A percentile compares a stretch with the other conserved stretches of the same genome.
These are phyloP conservation scores for Leucocoprinus leucothites DNA, from an alignment of 768 basidiomycete species.

Conservation along the genomic window DNA sequence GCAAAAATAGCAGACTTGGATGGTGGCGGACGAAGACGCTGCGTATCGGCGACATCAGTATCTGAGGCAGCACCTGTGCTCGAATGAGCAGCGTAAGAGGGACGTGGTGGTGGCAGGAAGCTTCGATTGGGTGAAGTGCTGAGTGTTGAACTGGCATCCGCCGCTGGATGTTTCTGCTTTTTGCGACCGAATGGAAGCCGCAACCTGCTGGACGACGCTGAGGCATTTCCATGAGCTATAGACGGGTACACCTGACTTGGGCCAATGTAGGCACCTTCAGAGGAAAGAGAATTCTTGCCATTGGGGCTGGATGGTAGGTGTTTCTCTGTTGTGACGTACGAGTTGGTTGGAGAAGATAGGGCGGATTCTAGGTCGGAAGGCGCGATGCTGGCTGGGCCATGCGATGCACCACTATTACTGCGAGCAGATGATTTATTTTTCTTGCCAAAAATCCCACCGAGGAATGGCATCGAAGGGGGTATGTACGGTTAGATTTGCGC, in stretches of 20 bases:
- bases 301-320: conserved; percentile 33
- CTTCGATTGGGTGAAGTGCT: neutral
- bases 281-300: conserved; percentile 23
- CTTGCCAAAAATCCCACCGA: conserved; percentile 35
- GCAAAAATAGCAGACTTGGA: conserved; percentile 64
- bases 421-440: conserved; percentile 30
- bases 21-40: conserved; percentile 53
- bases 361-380: conserved; percentile 20
- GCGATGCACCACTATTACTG: conserved; percentile 17
- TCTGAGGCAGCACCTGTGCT: conserved; percentile 41
- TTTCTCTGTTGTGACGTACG: conserved; percentile 30
- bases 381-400: conserved; percentile 18
- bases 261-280: conserved; percentile 19
- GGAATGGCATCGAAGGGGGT: conserved; percentile 28
- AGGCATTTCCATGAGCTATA: conserved; percentile 18
- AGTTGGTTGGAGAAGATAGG: conserved; percentile 29
- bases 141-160: conserved; percentile 12
- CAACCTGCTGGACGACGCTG: conserved; percentile 27
- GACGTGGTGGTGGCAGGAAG: conserved; percentile 27
- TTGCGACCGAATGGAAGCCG: conserved; percentile 38
- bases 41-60: conserved; percentile 36
- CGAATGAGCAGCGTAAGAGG: conserved; percentile 26
- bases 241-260: conserved; percentile 21
- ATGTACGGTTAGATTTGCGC: neutral
- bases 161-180: conserved; percentile 23